Percentiles rank a stretch among this genome's conserved stretches.
These are phyloP conservation scores for Quercus cerris DNA, from an alignment of 306 rosid genomes.

Conservation along the genomic window DNA sequence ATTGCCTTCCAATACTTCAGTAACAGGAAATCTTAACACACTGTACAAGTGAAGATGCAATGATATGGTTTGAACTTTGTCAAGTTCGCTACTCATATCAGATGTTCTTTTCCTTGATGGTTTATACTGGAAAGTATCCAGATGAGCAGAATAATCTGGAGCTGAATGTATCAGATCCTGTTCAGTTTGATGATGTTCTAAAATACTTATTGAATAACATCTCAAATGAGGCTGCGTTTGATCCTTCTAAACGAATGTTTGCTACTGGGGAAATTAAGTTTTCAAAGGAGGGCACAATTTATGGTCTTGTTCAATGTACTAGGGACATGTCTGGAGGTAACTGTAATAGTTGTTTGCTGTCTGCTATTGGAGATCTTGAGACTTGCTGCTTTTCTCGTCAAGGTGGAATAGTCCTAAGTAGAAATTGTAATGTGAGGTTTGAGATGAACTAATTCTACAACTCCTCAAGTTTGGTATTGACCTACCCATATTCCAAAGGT, in stretches of 20 bases:
- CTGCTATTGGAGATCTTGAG: conserved; percentile 38
- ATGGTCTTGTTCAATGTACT: conserved; percentile 63
- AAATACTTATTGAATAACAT: conserved; percentile 24
- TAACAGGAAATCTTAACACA: conserved; percentile 19
- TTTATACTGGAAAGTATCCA: conserved; percentile 42
- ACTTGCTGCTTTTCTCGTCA: conserved; percentile 31
- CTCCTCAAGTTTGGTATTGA: background rate
- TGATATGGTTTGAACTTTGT: conserved; percentile 60
- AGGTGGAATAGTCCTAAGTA: conserved; percentile 44
- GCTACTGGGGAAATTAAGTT: conserved; percentile 35
- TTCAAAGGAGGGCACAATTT: conserved; percentile 25
- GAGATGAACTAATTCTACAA: conserved; percentile 31
- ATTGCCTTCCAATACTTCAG: conserved; percentile 41
- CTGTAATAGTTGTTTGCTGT: conserved; percentile 37
- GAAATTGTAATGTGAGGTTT: conserved; percentile 50
- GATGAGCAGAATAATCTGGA: conserved; percentile 5
- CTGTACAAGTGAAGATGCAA: conserved; percentile 42
- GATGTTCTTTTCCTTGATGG: conserved; percentile 20
- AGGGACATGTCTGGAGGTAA: conserved; percentile 31
- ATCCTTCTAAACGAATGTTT: conserved; percentile 34
- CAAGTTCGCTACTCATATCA: conserved; percentile 50
- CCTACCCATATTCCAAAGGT: conserved; percentile 34
- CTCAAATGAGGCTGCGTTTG: conserved; percentile 26
- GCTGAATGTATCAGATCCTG: conserved; percentile 26
- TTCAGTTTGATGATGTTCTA: conserved; percentile 10